Conservation (phyloP, 805 yeast genomes). For the Scheffersomyces spartinae region DNA sequence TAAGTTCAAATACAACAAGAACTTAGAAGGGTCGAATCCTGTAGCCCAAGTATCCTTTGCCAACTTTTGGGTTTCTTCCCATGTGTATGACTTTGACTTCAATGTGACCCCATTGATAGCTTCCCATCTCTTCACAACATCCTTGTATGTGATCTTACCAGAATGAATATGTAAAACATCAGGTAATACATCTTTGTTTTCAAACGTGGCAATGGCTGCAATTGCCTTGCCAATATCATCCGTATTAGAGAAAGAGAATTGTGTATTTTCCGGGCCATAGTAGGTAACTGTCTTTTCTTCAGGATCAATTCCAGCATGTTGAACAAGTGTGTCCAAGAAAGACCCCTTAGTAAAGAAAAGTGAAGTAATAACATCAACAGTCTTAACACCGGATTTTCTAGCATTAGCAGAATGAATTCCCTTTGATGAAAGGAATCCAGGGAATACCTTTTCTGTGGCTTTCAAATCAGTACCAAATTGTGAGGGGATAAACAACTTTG, state of each 20-base stretch:
- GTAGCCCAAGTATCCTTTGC: constrained; percentile 13
- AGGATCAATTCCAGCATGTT: constrained; percentile 25
- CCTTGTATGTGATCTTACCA: constrained; percentile 25
- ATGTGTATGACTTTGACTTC: constrained; percentile 16
- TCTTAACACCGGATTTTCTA: constrained; percentile 34
- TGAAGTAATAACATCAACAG: constrained; percentile 30
- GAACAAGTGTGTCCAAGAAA: constrained; percentile 21
- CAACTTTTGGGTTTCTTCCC: constrained; percentile 18
- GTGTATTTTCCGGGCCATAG: no score
- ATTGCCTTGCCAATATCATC: constrained; percentile 34
- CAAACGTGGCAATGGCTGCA: constrained; percentile 31
- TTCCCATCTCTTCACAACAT: constrained; percentile 30
- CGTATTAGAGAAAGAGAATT: constrained; percentile 22
- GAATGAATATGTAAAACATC: constrained; percentile 32
- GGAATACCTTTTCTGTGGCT: constrained; percentile 13
- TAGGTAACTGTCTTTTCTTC: constrained; percentile 20
- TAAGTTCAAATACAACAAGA: constrained; percentile 25
- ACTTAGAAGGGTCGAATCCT: constrained; percentile 20
- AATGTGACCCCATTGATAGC: constrained; percentile 21
- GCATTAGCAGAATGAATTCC: constrained; percentile 23
- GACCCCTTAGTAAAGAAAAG: constrained; percentile 25
- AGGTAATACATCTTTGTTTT: constrained; percentile 22
- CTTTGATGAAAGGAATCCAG: constrained; percentile 32
- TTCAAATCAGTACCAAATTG: constrained; percentile 44
- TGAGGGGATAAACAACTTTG: constrained; percentile 45